Percentiles rank a stretch among this genome's conserved stretches.
phyloP scores from a whole-genome alignment of 768 basidiomycete genomes.

The Lentinula sp. region DNA sequence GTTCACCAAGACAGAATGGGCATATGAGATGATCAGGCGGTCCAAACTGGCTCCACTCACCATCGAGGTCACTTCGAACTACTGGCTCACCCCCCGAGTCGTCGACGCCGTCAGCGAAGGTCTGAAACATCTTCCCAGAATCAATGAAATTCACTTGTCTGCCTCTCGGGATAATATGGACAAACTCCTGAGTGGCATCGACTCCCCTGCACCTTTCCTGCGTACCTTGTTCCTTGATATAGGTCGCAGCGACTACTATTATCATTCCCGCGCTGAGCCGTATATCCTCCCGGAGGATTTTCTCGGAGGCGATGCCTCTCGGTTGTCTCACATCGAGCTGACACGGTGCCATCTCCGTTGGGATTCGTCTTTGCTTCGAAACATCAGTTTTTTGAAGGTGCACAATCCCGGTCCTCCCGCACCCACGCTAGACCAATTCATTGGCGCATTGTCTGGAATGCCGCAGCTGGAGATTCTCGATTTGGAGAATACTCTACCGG shows the following conservation, averaged over 20 bases:
- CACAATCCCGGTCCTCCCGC: constrained; percentile 22
- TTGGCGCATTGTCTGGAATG: constrained; percentile 27
- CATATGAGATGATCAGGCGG: constrained; percentile 35
- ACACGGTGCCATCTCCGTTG: constrained; percentile 26
- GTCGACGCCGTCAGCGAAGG: constrained; percentile 22
- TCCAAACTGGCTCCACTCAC: constrained; percentile 35
- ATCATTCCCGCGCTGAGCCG: constrained; percentile 13
- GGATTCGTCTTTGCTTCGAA: constrained; percentile 26
- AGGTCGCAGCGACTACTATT: constrained; percentile 11
- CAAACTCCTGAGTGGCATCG: constrained; percentile 19
- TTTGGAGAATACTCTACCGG: constrained; percentile 28
- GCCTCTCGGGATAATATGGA: constrained; percentile 17
- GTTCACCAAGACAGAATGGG: constrained; percentile 27
- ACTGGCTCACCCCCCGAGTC: constrained; percentile 20
- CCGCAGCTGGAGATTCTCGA: constrained; percentile 26
- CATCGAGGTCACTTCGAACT: constrained; percentile 18
- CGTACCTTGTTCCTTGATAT: constrained; percentile 21
- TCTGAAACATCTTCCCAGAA: constrained; percentile 25
- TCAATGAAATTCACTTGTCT: constrained; percentile 24
- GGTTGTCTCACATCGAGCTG: constrained; percentile 29
- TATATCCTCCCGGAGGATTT: constrained; percentile 19
- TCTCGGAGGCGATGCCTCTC: constrained; percentile 25
- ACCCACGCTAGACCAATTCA: constrained; percentile 24
- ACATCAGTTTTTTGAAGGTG: constrained; percentile 31
- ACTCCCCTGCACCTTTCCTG: constrained; percentile 24